phyloP scores from a whole-genome alignment of 257 asterid species.

The Nyctanthes arbortristis region DNA sequence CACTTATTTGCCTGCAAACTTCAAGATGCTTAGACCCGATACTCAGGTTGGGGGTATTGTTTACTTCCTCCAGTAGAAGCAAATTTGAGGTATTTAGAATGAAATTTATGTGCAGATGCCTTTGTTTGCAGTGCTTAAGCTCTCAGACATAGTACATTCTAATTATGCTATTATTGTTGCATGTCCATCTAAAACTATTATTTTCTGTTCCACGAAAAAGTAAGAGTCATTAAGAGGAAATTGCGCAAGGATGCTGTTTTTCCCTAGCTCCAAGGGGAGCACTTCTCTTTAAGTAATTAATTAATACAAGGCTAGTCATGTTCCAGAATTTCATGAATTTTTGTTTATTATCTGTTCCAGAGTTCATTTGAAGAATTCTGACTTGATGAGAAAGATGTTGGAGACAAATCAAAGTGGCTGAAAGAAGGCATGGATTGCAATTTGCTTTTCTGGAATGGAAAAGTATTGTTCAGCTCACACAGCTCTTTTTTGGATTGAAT shows the following conservation, averaged over 20 bases:
- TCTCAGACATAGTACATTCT: background rate
- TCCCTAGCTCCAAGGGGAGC: background rate
- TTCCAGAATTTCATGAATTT: background rate
- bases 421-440: constrained; percentile 99
- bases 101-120: background rate
- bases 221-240: no score
- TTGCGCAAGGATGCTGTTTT: background rate
- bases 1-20: background rate
- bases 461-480: constrained; percentile 45
- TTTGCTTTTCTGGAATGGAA: constrained; percentile 87
- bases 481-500: background rate
- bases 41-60: background rate
- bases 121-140: constrained; percentile 1
- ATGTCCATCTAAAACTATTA: constrained; percentile 9
- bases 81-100: background rate
- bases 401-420: constrained; percentile 88
- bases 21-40: constrained; percentile 4
- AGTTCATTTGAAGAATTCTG: constrained; percentile 81
- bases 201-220: background rate
- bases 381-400: constrained; percentile 81
- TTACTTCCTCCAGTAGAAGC: background rate
- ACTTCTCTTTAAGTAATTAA: background rate
- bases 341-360: constrained; percentile 47
- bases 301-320: background rate
- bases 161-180: background rate